Percentiles rank a stretch among this genome's conserved stretches.
Conservation (phyloP, 148 eudicot genomes). For the Cornus suecica region DNA sequence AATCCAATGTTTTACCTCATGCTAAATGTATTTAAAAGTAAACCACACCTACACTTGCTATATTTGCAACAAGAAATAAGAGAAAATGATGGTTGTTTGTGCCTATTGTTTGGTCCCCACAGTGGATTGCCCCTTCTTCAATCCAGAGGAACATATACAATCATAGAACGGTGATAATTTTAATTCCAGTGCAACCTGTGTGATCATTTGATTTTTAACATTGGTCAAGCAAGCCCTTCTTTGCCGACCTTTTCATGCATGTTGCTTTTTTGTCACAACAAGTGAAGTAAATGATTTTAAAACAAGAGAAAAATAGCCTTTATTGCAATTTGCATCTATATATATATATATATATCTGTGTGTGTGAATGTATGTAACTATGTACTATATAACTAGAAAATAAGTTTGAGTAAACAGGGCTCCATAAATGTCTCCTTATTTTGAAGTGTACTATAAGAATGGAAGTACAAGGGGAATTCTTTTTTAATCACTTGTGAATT, state of each 20-base stretch:
- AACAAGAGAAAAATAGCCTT: background rate
- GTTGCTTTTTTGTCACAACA: slow-evolving; percentile 16
- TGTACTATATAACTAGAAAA: background rate
- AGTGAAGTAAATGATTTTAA: background rate
- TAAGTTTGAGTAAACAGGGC: background rate
- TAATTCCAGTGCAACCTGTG: slow-evolving; percentile 1
- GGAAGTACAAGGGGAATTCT: background rate
- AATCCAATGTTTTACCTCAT: too few species aligned
- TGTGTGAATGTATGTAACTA: background rate
- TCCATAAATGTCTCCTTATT: background rate
- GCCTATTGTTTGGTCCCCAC: background rate
- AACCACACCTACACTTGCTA: too few species aligned
- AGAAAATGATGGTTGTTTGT: background rate
- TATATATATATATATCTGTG: background rate
- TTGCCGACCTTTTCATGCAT: background rate
- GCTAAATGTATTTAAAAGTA: background rate
- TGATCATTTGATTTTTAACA: background rate
- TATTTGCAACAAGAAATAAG: background rate
- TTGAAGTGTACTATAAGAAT: background rate
- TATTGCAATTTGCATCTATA: background rate
- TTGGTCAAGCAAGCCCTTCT: slow-evolving; percentile 1
- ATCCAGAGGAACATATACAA: slow-evolving; percentile 13
- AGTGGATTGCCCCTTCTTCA: slow-evolving; percentile 15
- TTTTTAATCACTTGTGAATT: background rate
- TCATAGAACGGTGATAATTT: slow-evolving; percentile 5